Percentiles rank a stretch among this genome's conserved stretches.
Evolutionary conservation across 805 yeast species (phyloP).

Genomic region (Cyberlindnera japonica): DNA sequence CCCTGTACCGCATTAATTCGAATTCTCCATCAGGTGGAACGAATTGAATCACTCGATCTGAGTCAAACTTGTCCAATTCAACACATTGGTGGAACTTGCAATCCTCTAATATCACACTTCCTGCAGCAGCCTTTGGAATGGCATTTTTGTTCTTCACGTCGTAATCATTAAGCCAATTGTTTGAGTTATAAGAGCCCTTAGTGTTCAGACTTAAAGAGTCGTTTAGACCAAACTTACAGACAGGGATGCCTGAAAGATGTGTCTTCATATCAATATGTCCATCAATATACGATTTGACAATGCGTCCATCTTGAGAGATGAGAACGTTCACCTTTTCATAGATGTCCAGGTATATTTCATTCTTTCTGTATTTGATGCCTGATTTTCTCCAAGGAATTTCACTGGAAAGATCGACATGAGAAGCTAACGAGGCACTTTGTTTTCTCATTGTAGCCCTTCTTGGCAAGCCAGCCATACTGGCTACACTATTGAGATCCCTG

Average conservation of each 20-base stretch:
- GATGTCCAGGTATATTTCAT: slow-evolving; percentile 75
- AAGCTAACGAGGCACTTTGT: slow-evolving; percentile 2
- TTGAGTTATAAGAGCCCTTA: slow-evolving; percentile 1
- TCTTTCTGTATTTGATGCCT: slow-evolving; percentile 74
- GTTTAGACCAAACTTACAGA: slow-evolving; percentile 74
- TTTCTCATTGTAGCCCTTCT: slow-evolving; percentile 4
- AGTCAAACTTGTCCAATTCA: slow-evolving; percentile 62
- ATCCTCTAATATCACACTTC: slow-evolving; percentile 61
- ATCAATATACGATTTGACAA: slow-evolving; percentile 67
- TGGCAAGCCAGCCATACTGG: background rate
- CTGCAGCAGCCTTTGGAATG: slow-evolving; percentile 40
- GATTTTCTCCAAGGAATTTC: slow-evolving; percentile 60
- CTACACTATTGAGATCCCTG: background rate
- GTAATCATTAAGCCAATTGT: slow-evolving; percentile 23
- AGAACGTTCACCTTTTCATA: slow-evolving; percentile 71
- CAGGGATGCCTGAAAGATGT: slow-evolving; percentile 77
- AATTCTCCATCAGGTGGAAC: slow-evolving; percentile 87
- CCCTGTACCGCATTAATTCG: slow-evolving; percentile 74
- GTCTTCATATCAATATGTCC: slow-evolving; percentile 72
- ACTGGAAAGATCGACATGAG: slow-evolving; percentile 9
- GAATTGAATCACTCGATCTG: slow-evolving; percentile 61
- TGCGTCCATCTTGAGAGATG: slow-evolving; percentile 59
- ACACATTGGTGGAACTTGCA: slow-evolving; percentile 88
- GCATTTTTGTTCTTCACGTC: slow-evolving; percentile 30
- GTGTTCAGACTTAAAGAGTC: slow-evolving; percentile 39